These are phyloP conservation scores for Aspergillus nanangensis DNA, from an alignment of 495 filamentous ascomycete species.

Conservation along the genomic window DNA sequence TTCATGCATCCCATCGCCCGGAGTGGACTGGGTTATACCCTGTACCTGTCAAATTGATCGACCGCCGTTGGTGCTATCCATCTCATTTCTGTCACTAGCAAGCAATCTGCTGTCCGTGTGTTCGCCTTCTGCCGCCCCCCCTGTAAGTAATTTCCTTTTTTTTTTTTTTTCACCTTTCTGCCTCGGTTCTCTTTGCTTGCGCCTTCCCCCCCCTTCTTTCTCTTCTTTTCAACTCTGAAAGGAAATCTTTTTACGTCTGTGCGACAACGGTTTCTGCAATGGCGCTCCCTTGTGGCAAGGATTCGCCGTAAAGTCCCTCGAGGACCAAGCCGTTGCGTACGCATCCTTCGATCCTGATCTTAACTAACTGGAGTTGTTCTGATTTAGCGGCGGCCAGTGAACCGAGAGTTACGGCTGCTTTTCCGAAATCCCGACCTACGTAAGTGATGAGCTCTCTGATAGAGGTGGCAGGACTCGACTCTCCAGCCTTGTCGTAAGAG, in stretches of 20 bases:
- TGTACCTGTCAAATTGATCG: slow-evolving; percentile 4
- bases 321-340: slow-evolving; percentile 1
- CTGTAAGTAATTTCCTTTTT: no score
- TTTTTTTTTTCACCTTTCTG: no score
- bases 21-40: no score
- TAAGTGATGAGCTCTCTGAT: no score
- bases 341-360: background rate
- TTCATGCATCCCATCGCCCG: no score
- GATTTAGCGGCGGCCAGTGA: no score
- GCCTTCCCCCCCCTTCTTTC: background rate
- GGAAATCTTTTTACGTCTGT: slow-evolving; percentile 7
- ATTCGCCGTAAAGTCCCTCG: slow-evolving; percentile 1
- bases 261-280: slow-evolving; percentile 14
- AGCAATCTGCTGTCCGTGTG: background rate
- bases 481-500: no score
- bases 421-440: no score
- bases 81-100: background rate
- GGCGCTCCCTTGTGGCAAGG: slow-evolving; percentile 1
- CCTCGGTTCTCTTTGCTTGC: background rate
- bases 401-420: no score
- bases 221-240: background rate
- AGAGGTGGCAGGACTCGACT: no score
- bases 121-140: no score
- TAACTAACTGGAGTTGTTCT: no score
- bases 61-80: background rate